These are phyloP conservation scores for Pseudomonodictys pantanalensis DNA, from an alignment of 495 filamentous ascomycete genomes.

Conservation along the genomic window DNA sequence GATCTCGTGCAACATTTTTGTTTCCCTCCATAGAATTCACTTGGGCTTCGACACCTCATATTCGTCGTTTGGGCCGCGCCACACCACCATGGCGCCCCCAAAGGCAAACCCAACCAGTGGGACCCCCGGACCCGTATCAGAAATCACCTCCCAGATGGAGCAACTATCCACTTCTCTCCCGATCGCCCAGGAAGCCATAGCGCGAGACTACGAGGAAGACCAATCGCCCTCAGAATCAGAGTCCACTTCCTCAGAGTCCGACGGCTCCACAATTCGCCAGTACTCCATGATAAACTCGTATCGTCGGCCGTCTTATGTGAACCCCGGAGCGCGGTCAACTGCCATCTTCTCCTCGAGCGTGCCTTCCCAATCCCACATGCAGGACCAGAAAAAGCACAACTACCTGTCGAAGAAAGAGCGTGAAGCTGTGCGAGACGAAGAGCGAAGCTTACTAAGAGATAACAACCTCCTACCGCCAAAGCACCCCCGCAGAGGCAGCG, in stretches of 20 bases:
- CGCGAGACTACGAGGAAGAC: constrained; percentile 63
- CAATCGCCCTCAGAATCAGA: constrained; percentile 6
- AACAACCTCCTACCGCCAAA: constrained; percentile 71
- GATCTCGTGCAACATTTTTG: background rate
- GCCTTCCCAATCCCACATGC: constrained; percentile 24
- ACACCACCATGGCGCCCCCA: background rate
- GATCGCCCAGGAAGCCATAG: constrained; percentile 66
- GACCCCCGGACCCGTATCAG: background rate
- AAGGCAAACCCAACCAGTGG: background rate
- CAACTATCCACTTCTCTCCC: constrained; percentile 43
- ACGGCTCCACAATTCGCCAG: constrained; percentile 49
- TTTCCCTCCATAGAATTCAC: no score
- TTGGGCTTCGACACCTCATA: background rate
- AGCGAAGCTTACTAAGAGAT: constrained; percentile 71
- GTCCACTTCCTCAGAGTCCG: constrained; percentile 43
- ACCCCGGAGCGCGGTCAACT: constrained; percentile 54
- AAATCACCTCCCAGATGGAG: constrained; percentile 26
- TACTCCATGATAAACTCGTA: constrained; percentile 68
- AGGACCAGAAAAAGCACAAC: constrained; percentile 40
- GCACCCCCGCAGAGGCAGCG: constrained; percentile 43
- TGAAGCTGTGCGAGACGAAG: constrained; percentile 63
- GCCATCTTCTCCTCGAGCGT: constrained; percentile 40
- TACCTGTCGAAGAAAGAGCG: constrained; percentile 60
- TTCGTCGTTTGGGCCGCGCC: background rate
- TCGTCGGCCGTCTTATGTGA: constrained; percentile 61